These are phyloP conservation scores for Berberis thunbergii DNA, from an alignment of 164 flowering plant genomes.

Conservation along the genomic window DNA sequence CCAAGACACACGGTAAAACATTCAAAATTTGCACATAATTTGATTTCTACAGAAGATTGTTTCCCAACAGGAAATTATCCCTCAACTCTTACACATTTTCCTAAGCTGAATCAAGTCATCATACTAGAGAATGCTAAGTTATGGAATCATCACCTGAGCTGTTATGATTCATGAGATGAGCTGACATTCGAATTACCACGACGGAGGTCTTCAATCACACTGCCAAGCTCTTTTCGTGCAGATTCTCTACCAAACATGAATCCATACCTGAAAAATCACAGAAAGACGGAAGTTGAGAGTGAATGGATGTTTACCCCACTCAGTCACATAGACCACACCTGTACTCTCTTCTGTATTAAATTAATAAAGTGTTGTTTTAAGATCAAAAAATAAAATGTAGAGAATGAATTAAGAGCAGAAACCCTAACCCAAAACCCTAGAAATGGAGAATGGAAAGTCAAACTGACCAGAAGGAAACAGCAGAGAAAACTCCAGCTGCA, in stretches of 20 bases:
- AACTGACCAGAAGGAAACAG: conserved; percentile 37
- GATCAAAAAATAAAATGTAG: too few species aligned
- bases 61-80: too few species aligned
- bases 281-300: background rate
- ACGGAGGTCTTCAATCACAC: conserved; percentile 43
- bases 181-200: conserved; percentile 13
- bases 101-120: too few species aligned
- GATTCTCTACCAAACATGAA: conserved; percentile 72
- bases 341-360: too few species aligned
- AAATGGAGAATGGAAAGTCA: background rate
- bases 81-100: too few species aligned
- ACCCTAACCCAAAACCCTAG: conserved; percentile 11
- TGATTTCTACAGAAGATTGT: too few species aligned
- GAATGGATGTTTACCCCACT: background rate
- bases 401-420: background rate
- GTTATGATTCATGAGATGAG: conserved; percentile 9
- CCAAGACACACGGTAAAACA: too few species aligned
- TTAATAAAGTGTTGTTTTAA: too few species aligned
- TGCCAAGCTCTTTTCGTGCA: conserved; percentile 51
- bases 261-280: conserved; percentile 37
- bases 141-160: too few species aligned
- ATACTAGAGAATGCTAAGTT: too few species aligned
- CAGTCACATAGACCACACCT: too few species aligned
- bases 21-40: too few species aligned
- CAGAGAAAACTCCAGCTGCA: conserved; percentile 43